Evolutionary conservation across 2,329 filamentous ascomycete genomes (phyloP).

Genomic region (Apiospora phragmitis): DNA sequence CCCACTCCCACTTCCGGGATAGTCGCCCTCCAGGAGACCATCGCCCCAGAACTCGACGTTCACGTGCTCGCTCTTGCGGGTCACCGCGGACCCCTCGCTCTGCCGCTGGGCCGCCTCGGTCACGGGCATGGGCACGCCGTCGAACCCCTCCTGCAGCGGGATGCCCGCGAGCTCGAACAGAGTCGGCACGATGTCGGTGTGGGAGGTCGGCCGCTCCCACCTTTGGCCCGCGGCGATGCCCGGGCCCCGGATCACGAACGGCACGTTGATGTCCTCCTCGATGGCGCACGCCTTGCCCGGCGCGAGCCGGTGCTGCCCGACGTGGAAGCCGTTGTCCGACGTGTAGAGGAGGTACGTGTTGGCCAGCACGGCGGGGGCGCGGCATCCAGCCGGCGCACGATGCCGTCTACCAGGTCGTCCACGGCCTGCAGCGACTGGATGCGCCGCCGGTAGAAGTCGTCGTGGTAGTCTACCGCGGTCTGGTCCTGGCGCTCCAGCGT

Average conservation of each 20-base stretch:
- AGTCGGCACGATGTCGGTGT: slow-evolving; percentile 57
- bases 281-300: slow-evolving; percentile 59
- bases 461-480: slow-evolving; percentile 49
- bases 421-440: slow-evolving; percentile 52
- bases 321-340: slow-evolving; percentile 60
- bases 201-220: slow-evolving; percentile 50
- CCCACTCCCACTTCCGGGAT: not conserved
- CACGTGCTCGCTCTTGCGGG: slow-evolving; percentile 44
- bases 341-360: slow-evolving; percentile 61
- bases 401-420: slow-evolving; percentile 52
- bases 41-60: slow-evolving; percentile 57
- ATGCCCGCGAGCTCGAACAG: slow-evolving; percentile 43
- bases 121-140: slow-evolving; percentile 50
- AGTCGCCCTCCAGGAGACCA: slow-evolving; percentile 6
- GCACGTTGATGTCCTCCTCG: slow-evolving; percentile 60
- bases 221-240: slow-evolving; percentile 45
- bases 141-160: slow-evolving; percentile 46
- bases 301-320: slow-evolving; percentile 57
- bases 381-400: slow-evolving; percentile 43
- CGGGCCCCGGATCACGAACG: slow-evolving; percentile 60
- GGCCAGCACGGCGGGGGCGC: slow-evolving; percentile 57
- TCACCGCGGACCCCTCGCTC: not conserved
- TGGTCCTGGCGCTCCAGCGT: slow-evolving; percentile 44
- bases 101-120: slow-evolving; percentile 21
- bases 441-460: slow-evolving; percentile 51